Base-by-base conservation (phyloP, 1,284 basidiomycete species). In the Coriolopsis trogii region DNA sequence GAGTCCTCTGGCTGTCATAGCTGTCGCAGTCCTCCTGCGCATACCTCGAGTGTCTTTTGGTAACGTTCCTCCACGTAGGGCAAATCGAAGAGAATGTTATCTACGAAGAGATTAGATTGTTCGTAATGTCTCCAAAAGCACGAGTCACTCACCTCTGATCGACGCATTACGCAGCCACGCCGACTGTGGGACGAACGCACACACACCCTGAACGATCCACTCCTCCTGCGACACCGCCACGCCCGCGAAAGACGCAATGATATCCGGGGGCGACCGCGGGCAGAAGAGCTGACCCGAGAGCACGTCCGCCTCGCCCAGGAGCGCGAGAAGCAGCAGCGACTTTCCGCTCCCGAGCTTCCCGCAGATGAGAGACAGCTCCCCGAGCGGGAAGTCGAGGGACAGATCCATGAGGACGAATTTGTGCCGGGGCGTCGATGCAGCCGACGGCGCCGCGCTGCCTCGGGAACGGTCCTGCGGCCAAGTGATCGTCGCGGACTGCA, bases 101-200 rank as follows among this genome's bases (percentile, higher is more conserved):
- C 92, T 87, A 42, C 13, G 39, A 39, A 16, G 24, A 5, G 10
- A 24, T 48, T 10, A 46, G 47, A 34, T 21, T 23, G 1, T 3
- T 2, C 26, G 20, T 18, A 15, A 4, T 21, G 25, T 6, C n/a
- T 29, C 18, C n/a, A n/a, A n/a, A 26, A 15, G 28, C 31, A n/a
- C 16, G 42, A 43, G 3, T 3, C 3, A 40, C 64, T 25, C 45
- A 86, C 86, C 87, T 78, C 88, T 89, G 69, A 98, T 94, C 4
- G 90, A 92, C 0, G 93, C 94, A 66, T 97, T 97, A 50, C 93
- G 85, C 29, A 97, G 78, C 92, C 92, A 95, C 15, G 89, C 82
- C 24, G 78, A 74, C 78, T 98, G 95, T n/a, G 95, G 93, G 10
- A 97, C 95, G 71, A 94, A 98, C 0, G 93, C 95, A 51, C 88